Conservation (phyloP, 345 rosid genomes). For the Rhodamnia rubescens region DNA sequence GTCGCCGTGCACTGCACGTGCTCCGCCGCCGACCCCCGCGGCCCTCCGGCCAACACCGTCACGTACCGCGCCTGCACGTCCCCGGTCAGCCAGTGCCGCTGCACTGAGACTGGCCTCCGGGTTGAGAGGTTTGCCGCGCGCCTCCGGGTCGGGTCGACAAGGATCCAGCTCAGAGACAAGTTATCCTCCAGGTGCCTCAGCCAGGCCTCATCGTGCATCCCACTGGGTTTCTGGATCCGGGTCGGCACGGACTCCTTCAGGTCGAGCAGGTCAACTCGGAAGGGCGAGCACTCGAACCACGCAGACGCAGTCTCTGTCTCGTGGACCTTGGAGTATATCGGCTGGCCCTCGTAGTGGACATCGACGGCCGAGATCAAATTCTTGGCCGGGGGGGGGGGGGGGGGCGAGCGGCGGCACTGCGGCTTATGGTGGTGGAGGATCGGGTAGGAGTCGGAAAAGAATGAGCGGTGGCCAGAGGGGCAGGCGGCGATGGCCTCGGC, state of each 20-base stretch:
- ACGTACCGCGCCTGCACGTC: constrained; percentile 44
- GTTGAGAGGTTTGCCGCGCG: constrained; percentile 58
- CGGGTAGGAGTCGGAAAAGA: constrained; percentile 58
- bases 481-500: constrained; percentile 30
- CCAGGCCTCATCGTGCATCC: constrained; percentile 20
- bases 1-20: constrained; percentile 26
- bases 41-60: constrained; percentile 15
- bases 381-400: neutral
- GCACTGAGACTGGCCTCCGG: constrained; percentile 38
- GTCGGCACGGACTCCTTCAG: constrained; percentile 32
- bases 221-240: constrained; percentile 1
- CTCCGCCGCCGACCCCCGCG: constrained; percentile 12
- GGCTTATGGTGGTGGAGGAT: constrained; percentile 10
- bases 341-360: constrained; percentile 25
- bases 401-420: neutral
- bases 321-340: constrained; percentile 39
- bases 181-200: constrained; percentile 37
- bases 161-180: constrained; percentile 48
- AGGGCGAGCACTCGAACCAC: constrained; percentile 54
- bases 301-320: constrained; percentile 27
- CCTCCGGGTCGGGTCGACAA: constrained; percentile 47
- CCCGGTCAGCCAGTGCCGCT: constrained; percentile 63
- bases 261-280: constrained; percentile 53
- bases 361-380: constrained; percentile 70
- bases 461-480: constrained; percentile 43